A percentile compares a stretch with the other conserved stretches of the same genome.
Conservation (phyloP, 129 eudicot genomes). For the Mikania micrantha region DNA sequence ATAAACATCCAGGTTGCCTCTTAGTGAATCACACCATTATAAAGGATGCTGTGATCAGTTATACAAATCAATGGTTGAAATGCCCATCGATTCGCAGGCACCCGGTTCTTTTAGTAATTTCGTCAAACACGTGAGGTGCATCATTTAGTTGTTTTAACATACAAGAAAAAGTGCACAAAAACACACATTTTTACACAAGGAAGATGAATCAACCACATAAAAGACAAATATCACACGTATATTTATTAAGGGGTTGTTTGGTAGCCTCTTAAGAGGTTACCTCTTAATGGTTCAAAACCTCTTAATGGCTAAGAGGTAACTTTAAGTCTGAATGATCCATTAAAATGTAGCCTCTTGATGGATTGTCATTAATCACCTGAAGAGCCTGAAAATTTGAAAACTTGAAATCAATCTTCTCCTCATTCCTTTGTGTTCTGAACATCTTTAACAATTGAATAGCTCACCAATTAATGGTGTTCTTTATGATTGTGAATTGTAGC, state of each 20-base stretch:
- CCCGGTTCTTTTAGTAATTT: not conserved
- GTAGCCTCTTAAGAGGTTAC: too few relatives aligned
- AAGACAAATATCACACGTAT: not conserved
- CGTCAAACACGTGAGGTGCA: slow-evolving; percentile 2
- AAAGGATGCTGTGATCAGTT: too few relatives aligned
- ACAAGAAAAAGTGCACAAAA: not conserved
- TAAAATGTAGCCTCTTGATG: too few relatives aligned
- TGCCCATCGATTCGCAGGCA: not conserved
- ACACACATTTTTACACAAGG: not conserved
- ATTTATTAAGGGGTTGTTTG: too few relatives aligned
- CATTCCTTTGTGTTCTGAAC: slow-evolving; percentile 59
- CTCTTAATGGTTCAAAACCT: too few relatives aligned
- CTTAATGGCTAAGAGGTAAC: too few relatives aligned
- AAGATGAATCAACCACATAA: not conserved
- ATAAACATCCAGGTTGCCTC: too few relatives aligned
- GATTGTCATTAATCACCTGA: slow-evolving; percentile 38
- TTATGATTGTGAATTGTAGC: not conserved
- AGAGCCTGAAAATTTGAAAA: slow-evolving; percentile 82
- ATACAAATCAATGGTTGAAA: too few relatives aligned
- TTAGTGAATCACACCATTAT: too few relatives aligned
- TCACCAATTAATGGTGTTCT: slow-evolving; percentile 7
- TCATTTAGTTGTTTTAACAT: not conserved
- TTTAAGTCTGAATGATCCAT: too few relatives aligned
- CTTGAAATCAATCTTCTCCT: slow-evolving; percentile 61
- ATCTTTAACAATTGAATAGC: slow-evolving; percentile 25